phyloP scores from a whole-genome alignment of 306 rosid species.

The Rosa persica region DNA sequence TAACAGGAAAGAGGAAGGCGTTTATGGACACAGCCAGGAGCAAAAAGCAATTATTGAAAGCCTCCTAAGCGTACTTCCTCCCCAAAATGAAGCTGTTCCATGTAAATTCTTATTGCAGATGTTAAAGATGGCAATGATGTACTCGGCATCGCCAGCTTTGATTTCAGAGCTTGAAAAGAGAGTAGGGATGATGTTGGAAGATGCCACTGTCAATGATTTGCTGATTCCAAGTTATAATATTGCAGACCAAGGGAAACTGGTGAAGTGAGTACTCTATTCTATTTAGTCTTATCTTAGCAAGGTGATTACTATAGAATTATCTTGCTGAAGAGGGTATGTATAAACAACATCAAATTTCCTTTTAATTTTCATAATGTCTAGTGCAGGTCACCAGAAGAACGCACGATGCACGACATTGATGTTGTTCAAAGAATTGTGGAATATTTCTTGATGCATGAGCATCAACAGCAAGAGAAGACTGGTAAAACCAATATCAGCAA shows the following conservation, averaged over 20 bases:
- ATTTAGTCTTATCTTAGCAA: constrained; percentile 10
- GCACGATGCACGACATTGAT: constrained; percentile 73
- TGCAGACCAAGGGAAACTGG: constrained; percentile 52
- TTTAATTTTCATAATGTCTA: constrained; percentile 29
- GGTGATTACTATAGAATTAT: constrained; percentile 5
- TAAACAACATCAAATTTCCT: constrained; percentile 22
- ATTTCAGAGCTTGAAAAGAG: constrained; percentile 88
- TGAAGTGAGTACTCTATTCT: constrained; percentile 51
- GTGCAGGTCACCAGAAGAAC: constrained; percentile 53
- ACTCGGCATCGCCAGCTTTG: constrained; percentile 77
- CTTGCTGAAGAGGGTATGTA: constrained; percentile 15
- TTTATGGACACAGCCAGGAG: constrained; percentile 54
- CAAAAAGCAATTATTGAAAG: constrained; percentile 69
- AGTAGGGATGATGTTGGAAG: constrained; percentile 77
- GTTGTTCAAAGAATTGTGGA: constrained; percentile 82
- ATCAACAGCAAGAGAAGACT: constrained; percentile 58
- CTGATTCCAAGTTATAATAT: constrained; percentile 71
- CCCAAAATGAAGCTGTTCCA: constrained; percentile 75
- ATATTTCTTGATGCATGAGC: constrained; percentile 88
- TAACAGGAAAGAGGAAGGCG: constrained; percentile 46
- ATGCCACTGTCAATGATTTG: constrained; percentile 79
- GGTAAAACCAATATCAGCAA: constrained; percentile 68
- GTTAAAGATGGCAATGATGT: constrained; percentile 78
- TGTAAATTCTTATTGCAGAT: constrained; percentile 77
- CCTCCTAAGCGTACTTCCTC: constrained; percentile 77